Conservation (phyloP, 345 rosid species). For the Corymbia maculata region DNA sequence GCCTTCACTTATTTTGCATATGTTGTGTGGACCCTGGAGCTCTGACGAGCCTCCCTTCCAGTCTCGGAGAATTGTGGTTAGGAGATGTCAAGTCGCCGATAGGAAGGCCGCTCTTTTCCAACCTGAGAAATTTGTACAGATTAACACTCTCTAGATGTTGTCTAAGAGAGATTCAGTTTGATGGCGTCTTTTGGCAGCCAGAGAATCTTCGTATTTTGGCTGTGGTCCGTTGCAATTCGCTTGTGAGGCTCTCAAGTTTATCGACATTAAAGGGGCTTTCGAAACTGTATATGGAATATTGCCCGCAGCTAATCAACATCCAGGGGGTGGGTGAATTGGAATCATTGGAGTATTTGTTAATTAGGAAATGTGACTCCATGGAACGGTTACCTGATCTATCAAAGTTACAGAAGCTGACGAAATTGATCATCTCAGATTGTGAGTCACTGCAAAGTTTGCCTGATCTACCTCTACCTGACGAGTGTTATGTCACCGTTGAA, state of each 20-base stretch:
- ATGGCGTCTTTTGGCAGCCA: background rate
- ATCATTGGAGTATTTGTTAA: background rate
- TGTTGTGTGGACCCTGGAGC: background rate
- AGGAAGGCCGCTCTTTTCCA: background rate
- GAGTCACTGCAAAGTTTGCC: background rate
- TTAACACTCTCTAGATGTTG: background rate
- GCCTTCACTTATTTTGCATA: background rate
- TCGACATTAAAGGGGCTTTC: background rate
- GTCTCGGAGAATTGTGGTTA: background rate
- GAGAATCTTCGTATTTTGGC: background rate
- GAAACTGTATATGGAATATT: background rate
- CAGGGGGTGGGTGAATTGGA: background rate
- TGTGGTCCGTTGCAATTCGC: background rate
- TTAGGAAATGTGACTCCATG: background rate
- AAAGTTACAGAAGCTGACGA: background rate
- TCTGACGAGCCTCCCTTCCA: background rate
- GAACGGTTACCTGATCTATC: background rate
- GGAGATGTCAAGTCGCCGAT: background rate
- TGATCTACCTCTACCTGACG: rapidly evolving
- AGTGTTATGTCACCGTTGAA: background rate
- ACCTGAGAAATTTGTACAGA: background rate
- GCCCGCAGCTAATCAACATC: background rate
- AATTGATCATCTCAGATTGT: background rate
- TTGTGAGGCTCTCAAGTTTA: background rate
- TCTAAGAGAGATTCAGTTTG: background rate